These are phyloP conservation scores for Senecio squalidus DNA, from an alignment of 140 eudicot genomes.

Conservation along the genomic window DNA sequence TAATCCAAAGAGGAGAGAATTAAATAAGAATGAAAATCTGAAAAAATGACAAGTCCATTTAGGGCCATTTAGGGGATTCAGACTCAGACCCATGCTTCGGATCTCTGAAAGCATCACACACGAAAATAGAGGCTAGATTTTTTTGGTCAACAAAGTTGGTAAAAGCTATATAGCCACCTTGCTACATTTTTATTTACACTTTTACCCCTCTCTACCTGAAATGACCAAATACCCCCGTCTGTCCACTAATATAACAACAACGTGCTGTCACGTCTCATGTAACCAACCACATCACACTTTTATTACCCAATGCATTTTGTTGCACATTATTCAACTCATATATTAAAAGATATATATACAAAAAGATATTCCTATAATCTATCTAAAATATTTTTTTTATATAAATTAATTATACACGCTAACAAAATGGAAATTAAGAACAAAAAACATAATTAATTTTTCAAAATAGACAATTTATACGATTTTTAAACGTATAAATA, in stretches of 20 bases:
- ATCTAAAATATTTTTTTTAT: too few relatives aligned
- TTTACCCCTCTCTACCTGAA: constrained; percentile 22
- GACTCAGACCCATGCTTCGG: constrained; percentile 43
- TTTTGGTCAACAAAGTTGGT: constrained; percentile 40
- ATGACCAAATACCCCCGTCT: constrained; percentile 1
- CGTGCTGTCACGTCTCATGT: constrained; percentile 33
- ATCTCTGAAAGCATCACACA: constrained; percentile 39
- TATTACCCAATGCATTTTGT: not conserved
- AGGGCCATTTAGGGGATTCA: constrained; percentile 17
- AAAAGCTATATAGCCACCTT: constrained; percentile 31
- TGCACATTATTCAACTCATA: not conserved
- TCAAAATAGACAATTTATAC: too few relatives aligned
- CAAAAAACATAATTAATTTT: too few relatives aligned
- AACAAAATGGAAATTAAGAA: too few relatives aligned
- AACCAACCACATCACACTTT: constrained; percentile 9
- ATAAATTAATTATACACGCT: too few relatives aligned
- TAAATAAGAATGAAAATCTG: not conserved
- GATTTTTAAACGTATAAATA: too few relatives aligned
- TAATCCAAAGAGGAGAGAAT: too few relatives aligned
- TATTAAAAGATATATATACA: too few relatives aligned
- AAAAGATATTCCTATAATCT: too few relatives aligned
- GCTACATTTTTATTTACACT: constrained; percentile 26
- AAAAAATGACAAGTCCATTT: constrained; percentile 30
- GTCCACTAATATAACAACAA: constrained; percentile 4
- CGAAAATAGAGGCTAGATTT: constrained; percentile 22